phyloP scores from a whole-genome alignment of 495 filamentous ascomycete species.

The Trichoderma erinaceum region DNA sequence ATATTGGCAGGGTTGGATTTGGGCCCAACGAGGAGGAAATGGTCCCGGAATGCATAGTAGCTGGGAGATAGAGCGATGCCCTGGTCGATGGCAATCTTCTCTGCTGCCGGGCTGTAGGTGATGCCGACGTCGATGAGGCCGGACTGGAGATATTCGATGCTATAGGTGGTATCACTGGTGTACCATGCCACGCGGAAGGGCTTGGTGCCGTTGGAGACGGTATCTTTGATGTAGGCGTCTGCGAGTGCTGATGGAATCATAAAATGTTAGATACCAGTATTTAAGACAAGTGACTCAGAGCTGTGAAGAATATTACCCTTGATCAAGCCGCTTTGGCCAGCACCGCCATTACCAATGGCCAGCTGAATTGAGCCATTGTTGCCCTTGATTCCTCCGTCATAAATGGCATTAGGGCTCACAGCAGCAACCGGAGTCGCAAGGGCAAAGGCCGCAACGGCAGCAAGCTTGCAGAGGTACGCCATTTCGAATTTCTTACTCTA shows the following conservation, averaged over 20 bases:
- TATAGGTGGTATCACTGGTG: constrained; percentile 36
- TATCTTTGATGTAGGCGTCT: constrained; percentile 32
- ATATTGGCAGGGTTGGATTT: constrained; percentile 29
- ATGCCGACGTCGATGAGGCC: constrained; percentile 35
- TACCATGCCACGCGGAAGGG: constrained; percentile 37
- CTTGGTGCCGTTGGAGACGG: constrained; percentile 24
- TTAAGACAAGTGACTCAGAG: not conserved
- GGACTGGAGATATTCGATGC: constrained; percentile 34
- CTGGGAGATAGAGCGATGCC: constrained; percentile 26
- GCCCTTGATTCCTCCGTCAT: constrained; percentile 23
- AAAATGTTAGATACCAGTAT: not conserved
- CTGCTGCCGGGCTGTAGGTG: constrained; percentile 37
- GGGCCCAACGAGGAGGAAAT: constrained; percentile 35
- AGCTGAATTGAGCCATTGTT: constrained; percentile 21
- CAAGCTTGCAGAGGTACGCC: constrained; percentile 6
- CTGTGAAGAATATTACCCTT: constrained; percentile 20
- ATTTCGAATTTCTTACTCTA: not conserved
- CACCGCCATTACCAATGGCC: constrained; percentile 36
- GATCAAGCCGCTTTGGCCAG: constrained; percentile 35
- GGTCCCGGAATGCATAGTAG: constrained; percentile 37
- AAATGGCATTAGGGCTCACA: constrained; percentile 24
- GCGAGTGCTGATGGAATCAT: constrained; percentile 27
- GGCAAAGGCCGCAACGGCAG: constrained; percentile 2
- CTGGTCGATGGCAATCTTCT: constrained; percentile 32
- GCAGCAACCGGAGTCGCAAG: constrained; percentile 11